Evolutionary conservation across 208 protist genomes (phyloP), one percentile per base, ranked within the genome.

Genomic region (Leishmania tropica): DNA sequence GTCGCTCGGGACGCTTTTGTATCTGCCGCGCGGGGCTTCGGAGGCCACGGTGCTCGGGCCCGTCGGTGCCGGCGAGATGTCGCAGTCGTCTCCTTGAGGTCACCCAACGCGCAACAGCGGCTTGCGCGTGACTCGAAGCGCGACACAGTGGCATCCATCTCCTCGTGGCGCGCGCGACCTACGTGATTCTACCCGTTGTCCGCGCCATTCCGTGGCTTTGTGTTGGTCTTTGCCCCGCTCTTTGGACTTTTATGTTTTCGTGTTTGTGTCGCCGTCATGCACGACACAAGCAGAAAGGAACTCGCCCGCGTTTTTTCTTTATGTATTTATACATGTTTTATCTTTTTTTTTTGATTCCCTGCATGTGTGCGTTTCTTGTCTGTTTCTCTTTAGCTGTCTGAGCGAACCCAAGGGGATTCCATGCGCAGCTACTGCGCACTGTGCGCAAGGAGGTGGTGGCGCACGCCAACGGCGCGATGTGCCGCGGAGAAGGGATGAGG

Each of bases 1-100:
- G 47, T 80, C 81, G 11, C 31, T 78, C 17, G 81, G 81, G 42
- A 85, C 81, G 76, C 81, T 85, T 51, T 72, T 85, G 37, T 85
- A 78, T 45, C 37, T 85, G 75, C 81, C 81, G 3, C 81, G 76
- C 28, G 81, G 81, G 10, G 81, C 76, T 31, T 65, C 73, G 37
- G 81, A 81, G 75, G 81, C 81, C 2, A 65, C 74, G 0, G 81
- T 85, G 58, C 48, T 85, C 21, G 81, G 81, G 15, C 77, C 81
- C 21, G 81, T 85, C 17, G 70, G 71, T 28, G 21, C 31, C 19
- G 54, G 65, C 19, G 80, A 84, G 42, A 21, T 37, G 17, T 10
- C 62, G 40, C 71, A 35, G 75, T 58, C 45, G 7, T 62, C 67
- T 40, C 31, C 67, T 48, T 53, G 21, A 56, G 21, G 72, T 72